Conservation (phyloP, 129 eudicot genomes). For the Daucus carota region DNA sequence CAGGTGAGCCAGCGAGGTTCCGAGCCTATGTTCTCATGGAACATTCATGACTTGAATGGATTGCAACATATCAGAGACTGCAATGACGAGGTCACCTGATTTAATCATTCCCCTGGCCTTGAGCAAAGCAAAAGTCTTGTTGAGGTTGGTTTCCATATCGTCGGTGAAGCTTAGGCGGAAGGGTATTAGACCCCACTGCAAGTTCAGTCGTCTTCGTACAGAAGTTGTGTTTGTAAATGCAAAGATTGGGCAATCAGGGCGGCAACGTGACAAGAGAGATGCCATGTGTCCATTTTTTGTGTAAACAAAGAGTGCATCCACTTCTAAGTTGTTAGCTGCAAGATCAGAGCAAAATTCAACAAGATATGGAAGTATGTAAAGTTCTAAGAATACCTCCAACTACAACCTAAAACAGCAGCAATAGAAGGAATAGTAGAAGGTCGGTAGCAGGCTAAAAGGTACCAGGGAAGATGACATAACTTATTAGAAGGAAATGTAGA, state of each 20-base stretch:
- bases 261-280: conserved; percentile 78
- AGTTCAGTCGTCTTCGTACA: conserved; percentile 69
- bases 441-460: background rate
- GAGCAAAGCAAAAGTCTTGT: conserved; percentile 72
- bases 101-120: conserved; percentile 94
- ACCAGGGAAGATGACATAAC: background rate
- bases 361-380: background rate
- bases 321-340: conserved; percentile 84
- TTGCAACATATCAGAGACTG: conserved; percentile 91
- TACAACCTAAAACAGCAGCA: background rate
- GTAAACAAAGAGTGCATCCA: conserved; percentile 81
- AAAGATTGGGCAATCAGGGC: conserved; percentile 94
- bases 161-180: conserved; percentile 77
- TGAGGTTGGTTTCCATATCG: conserved; percentile 86
- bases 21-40: conserved; percentile 31
- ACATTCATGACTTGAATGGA: conserved; percentile 89
- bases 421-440: background rate
- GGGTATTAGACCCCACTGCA: conserved; percentile 92
- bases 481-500: background rate
- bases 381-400: background rate
- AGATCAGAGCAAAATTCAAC: background rate
- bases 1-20: background rate
- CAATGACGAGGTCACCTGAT: conserved; percentile 80
- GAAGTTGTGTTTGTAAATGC: conserved; percentile 75
- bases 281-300: conserved; percentile 88